Conservation (phyloP, 306 rosid genomes). For the Astragalus glycyphyllos region DNA sequence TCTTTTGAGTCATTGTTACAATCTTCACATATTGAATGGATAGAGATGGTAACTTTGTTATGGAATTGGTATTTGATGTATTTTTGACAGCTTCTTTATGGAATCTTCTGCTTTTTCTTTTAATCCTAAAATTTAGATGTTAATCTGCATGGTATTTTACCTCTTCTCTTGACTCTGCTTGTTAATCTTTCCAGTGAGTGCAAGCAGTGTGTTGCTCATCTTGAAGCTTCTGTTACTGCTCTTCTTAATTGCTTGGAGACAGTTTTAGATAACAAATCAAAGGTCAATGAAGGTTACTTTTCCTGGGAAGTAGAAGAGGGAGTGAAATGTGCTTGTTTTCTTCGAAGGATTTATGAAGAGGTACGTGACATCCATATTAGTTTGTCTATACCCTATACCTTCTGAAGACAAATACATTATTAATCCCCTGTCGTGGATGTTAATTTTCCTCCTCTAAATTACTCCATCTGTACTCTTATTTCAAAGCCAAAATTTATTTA, state of each 20-base stretch:
- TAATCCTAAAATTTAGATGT: conserved; percentile 13
- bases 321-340: conserved; percentile 79
- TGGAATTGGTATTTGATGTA: conserved; percentile 28
- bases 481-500: conserved; percentile 8
- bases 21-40: conserved; percentile 14
- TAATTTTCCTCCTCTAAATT: conserved; percentile 24
- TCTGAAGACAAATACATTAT: not conserved
- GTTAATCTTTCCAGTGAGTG: conserved; percentile 65
- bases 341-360: conserved; percentile 87
- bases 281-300: conserved; percentile 52
- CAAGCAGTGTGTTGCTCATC: conserved; percentile 64
- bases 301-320: conserved; percentile 83
- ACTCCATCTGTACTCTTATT: conserved; percentile 25
- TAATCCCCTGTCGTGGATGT: conserved; percentile 33
- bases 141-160: conserved; percentile 26
- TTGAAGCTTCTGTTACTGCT: conserved; percentile 76
- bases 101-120: conserved; percentile 32
- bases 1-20: conserved; percentile 36
- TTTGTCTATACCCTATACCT: conserved; percentile 22
- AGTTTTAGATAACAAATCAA: conserved; percentile 53
- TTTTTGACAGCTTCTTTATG: conserved; percentile 23
- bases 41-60: conserved; percentile 22
- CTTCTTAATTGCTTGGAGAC: conserved; percentile 88
- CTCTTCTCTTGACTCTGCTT: conserved; percentile 25
- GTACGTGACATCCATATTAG: conserved; percentile 51